Evolutionary conservation across 257 asterid genomes (phyloP), one percentile per base, ranked within the genome.

Genomic region (Scutellaria galericulata): DNA sequence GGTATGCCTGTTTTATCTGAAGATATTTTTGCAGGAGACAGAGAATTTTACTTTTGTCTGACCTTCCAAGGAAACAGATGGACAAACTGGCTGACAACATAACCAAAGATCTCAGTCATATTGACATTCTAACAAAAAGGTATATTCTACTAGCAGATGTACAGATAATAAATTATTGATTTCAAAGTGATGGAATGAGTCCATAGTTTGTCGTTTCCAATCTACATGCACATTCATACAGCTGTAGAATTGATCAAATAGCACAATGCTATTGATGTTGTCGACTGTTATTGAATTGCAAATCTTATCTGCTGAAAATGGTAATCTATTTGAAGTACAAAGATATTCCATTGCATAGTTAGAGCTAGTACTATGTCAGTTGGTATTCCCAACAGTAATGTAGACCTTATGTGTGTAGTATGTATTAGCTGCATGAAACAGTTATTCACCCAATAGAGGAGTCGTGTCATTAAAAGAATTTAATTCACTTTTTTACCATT

Each of bases 1-100:
- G 70, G 76, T 55, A 20, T 52, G 62, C 59, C 35, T 82, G 53
- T 78, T 66, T 66, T 72, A 61, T 69, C 24, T 75, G 50, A 18
- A n/a, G 44, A 61, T 65, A 45, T 82, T 54, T 76, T 77, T 77
- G 14, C 84, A 94, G 99, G 90, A 85, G 89, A 81, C 97, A 94
- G 85, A 87, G 88, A 76, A 84, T 94, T 82, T 96, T 94, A 83
- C 90, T 94, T 54, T 64, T 91, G 79, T 90, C 99, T 44, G 99
- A 94, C 88, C 94, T 94, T 64, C 98, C 99, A 35, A 85, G 98
- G 84, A 91, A 92, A 81, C 97, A 94, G 80, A 91, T 94, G 84
- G 98, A 91, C 59, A 88, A 74, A 82, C 72, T 94, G 63, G 97
- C 97, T 44, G 99, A 94, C 60, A 85, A 74, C 74, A 66, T 90